phyloP scores from a whole-genome alignment of 176 grass and related monocot species.

The Leersia perrieri region DNA sequence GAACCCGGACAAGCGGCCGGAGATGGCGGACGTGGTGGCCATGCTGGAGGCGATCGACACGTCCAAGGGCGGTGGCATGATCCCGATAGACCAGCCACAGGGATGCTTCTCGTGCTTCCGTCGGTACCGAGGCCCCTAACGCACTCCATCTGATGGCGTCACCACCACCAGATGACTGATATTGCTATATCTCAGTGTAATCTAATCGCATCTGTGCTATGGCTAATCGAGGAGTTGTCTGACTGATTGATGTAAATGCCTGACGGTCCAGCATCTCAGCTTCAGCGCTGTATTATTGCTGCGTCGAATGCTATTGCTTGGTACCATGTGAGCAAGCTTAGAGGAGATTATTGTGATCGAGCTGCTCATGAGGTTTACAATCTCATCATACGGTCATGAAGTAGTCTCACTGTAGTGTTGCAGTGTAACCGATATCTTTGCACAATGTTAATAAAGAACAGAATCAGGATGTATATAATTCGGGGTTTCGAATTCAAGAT shows the following conservation, averaged over 20 bases:
- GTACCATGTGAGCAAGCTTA: background rate
- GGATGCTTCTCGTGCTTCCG: conserved; percentile 81
- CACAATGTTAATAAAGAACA: conserved; percentile 19
- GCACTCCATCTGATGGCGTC: background rate
- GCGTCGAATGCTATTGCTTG: conserved; percentile 14
- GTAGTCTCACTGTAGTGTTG: conserved; percentile 26
- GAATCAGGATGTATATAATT: background rate
- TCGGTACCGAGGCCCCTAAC: conserved; percentile 70
- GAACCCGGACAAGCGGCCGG: conserved; percentile 78
- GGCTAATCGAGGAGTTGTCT: conserved; percentile 20
- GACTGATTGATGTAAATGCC: conserved; percentile 34
- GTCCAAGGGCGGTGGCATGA: conserved; percentile 96
- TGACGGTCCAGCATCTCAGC: background rate
- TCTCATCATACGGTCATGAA: conserved; percentile 14
- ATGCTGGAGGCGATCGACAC: conserved; percentile 98
- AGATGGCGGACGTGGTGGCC: conserved; percentile 89
- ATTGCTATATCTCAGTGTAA: conserved; percentile 39
- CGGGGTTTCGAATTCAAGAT: background rate
- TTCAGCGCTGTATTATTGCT: conserved; percentile 11
- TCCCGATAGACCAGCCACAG: conserved; percentile 67
- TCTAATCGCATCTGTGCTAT: conserved; percentile 38
- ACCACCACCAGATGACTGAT: background rate
- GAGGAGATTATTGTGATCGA: background rate
- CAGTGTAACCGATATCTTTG: background rate
- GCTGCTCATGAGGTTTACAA: background rate